phyloP scores from a whole-genome alignment of 176 grass and related monocot species.

The Cenchrus purpureus region DNA sequence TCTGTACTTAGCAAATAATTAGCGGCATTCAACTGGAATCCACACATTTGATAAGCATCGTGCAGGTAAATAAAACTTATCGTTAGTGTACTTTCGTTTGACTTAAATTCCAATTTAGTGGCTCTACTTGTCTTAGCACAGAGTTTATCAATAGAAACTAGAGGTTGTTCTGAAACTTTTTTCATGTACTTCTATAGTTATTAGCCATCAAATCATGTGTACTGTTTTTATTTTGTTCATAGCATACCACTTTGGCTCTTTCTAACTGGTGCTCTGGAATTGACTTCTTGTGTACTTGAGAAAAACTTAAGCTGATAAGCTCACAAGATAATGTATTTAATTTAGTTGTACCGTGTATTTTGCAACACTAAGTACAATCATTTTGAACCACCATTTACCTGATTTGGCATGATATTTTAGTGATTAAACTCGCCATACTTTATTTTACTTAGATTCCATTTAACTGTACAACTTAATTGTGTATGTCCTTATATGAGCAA shows the following conservation, averaged over 20 bases:
- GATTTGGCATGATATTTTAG: background rate
- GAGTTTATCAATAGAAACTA: background rate
- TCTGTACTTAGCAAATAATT: conserved; percentile 21
- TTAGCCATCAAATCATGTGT: conserved; percentile 6
- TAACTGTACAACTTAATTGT: background rate
- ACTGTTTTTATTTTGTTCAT: background rate
- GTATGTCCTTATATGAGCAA: background rate
- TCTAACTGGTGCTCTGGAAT: conserved; percentile 11
- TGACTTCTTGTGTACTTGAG: conserved; percentile 15
- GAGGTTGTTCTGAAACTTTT: conserved; percentile 19
- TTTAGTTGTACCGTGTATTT: background rate
- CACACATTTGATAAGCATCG: conserved; percentile 4
- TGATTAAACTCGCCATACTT: background rate
- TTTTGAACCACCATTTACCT: background rate
- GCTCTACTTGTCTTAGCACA: conserved; percentile 8
- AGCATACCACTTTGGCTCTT: background rate
- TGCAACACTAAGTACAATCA: conserved; percentile 10
- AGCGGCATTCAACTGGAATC: conserved; percentile 31
- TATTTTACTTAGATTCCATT: background rate
- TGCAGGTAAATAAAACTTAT: background rate
- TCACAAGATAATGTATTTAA: conserved; percentile 11
- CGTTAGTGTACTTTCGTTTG: conserved; percentile 11
- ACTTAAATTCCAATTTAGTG: background rate
- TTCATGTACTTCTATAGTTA: conserved; percentile 8
- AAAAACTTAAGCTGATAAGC: background rate